Conservation (phyloP, 2,329 filamentous ascomycete species). For the Colletotrichum salicis region DNA sequence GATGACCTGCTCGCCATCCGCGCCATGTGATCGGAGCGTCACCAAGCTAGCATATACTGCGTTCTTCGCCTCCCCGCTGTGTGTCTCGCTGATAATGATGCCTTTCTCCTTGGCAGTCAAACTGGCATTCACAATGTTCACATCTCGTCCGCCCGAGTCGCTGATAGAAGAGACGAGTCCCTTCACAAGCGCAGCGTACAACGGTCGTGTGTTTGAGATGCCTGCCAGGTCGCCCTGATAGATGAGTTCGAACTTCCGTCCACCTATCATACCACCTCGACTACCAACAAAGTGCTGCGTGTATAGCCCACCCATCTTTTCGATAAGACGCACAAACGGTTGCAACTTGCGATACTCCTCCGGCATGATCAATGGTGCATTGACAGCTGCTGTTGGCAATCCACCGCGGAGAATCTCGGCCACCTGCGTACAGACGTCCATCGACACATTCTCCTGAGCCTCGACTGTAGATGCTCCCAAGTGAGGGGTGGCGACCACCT, state of each 20-base stretch:
- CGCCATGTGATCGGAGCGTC: conserved; percentile 68
- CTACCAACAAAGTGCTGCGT: conserved; percentile 75
- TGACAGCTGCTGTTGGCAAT: conserved; percentile 80
- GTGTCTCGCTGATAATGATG: conserved; percentile 78
- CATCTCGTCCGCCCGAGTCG: conserved; percentile 71
- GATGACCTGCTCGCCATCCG: conserved; percentile 58
- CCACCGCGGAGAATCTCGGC: conserved; percentile 77
- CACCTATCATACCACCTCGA: conserved; percentile 60
- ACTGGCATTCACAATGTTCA: conserved; percentile 86
- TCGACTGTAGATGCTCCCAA: conserved; percentile 83
- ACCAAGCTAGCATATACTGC: conserved; percentile 77
- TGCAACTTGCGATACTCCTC: conserved; percentile 83
- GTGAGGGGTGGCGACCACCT: conserved; percentile 82
- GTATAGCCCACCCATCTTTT: conserved; percentile 83
- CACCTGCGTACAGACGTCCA: conserved; percentile 86
- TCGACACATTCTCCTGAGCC: conserved; percentile 84
- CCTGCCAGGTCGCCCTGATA: conserved; percentile 80
- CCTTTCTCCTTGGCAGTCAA: conserved; percentile 81
- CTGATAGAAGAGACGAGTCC: conserved; percentile 78
- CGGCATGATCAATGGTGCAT: conserved; percentile 82
- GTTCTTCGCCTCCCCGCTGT: conserved; percentile 69
- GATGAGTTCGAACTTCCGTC: conserved; percentile 78
- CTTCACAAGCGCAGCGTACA: conserved; percentile 83
- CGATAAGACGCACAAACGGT: conserved; percentile 79
- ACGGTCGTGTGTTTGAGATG: conserved; percentile 79